Evolutionary conservation across 768 basidiomycete genomes (phyloP), one percentile per base, ranked within the genome.

Genomic region (Pholiota conissans): DNA sequence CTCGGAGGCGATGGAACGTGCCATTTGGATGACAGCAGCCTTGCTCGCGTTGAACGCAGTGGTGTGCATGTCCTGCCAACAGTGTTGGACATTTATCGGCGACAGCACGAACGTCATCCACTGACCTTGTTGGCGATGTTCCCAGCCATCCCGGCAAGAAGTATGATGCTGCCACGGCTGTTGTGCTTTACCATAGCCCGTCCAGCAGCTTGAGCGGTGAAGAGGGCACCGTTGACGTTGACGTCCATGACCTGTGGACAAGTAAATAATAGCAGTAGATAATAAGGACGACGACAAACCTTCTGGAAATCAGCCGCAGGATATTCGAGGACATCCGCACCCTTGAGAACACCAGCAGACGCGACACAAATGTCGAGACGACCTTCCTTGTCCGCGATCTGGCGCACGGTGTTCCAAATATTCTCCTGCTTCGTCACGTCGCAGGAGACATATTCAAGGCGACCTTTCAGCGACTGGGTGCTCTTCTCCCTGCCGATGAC

Each of bases 21-120:
- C 82, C 85, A 90, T 88, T 72, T 91, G 90, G 32, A 90, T 60
- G 18, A 91, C 85, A n/a, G 86, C 90, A 1, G 85, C 77, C 72
- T 91, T 91, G 70, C 83, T 84, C 20, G 83, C 80, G 67, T 89
- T 90, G 71, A 91, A 91, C 2, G 86, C 84, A 34, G 84, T 79
- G 86, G 85, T 89, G 16, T 82, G 78, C 59, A 87, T 85, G 61
- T 55, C 61, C 62, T 66, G 6, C 13, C 45, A 35, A 18, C 20
- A 3, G 32, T 20, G 27, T 6, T 7, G 2, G 9, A 26, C 13
- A n/a, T n/a, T n/a, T n/a, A n/a, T n/a, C n/a, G n/a, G 32, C 1
- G 30, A 35, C 26, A 6, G 7, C n/a, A 22, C 34, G 35, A 26
- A 40, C 22, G 22, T 32, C 3, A 26, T 13, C 10, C 4, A 22